phyloP scores from a whole-genome alignment of 2,329 filamentous ascomycete species.

The Cladosporium halotolerans region DNA sequence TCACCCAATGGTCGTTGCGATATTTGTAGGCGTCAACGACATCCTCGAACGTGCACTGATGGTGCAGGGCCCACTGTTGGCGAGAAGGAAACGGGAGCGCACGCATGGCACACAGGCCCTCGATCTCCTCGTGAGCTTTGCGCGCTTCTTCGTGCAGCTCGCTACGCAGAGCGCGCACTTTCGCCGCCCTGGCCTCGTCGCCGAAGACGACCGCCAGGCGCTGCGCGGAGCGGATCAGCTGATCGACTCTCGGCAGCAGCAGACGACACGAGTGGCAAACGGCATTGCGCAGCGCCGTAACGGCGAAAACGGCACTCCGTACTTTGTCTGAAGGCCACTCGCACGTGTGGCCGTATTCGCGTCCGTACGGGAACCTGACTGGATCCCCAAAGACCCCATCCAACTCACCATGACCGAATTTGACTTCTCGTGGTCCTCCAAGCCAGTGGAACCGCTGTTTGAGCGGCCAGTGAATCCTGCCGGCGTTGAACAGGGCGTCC shows the following conservation, averaged over 20 bases:
- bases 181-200: background rate
- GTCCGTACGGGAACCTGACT: background rate
- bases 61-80: background rate
- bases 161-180: background rate
- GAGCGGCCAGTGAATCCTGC: background rate
- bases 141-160: background rate
- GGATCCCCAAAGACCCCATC: background rate
- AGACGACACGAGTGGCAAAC: background rate
- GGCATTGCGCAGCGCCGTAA: background rate
- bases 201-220: background rate
- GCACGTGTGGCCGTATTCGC: too few relatives aligned
- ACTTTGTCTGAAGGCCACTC: background rate
- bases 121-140: background rate
- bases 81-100: background rate
- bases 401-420: background rate
- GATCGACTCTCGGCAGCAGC: background rate
- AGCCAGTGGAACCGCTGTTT: background rate
- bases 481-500: background rate
- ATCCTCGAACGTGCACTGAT: background rate
- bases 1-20: background rate
- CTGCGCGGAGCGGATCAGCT: background rate
- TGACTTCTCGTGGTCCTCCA: background rate
- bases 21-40: background rate
- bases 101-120: background rate
- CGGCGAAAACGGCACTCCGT: background rate